Percentiles rank a stretch among this genome's conserved stretches.
phyloP scores from a whole-genome alignment of 148 eudicot species.

The Pharnaceum exiguum region DNA sequence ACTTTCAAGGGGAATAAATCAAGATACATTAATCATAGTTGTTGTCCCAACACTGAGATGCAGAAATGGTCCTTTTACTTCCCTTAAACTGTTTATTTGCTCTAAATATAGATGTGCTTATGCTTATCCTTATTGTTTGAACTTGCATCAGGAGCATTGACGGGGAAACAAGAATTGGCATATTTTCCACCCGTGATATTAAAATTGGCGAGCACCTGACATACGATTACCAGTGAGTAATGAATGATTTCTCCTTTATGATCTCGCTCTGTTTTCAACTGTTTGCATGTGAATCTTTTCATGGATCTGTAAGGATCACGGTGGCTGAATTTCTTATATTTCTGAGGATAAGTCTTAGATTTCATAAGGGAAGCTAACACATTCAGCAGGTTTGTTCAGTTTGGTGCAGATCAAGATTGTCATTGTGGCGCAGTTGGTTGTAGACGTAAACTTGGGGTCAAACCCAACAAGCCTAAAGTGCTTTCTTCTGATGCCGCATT shows the following conservation, averaged over 20 bases:
- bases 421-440: constrained; percentile 88
- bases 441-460: constrained; percentile 91
- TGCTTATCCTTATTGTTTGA: constrained; percentile 5
- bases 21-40: constrained; percentile 98
- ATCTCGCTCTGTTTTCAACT: not conserved
- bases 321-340: not conserved
- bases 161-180: constrained; percentile 96
- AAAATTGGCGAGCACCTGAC: constrained; percentile 92
- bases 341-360: not conserved
- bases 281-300: not conserved
- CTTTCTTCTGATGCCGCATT: constrained; percentile 83
- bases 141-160: constrained; percentile 70
- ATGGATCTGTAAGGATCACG: not conserved
- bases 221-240: constrained; percentile 88
- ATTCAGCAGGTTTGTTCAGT: constrained; percentile 97
- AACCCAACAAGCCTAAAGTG: constrained; percentile 66
- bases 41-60: constrained; percentile 98
- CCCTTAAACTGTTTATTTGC: constrained; percentile 11
- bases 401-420: constrained; percentile 99
- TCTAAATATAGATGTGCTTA: not conserved
- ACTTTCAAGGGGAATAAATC: constrained; percentile 94
- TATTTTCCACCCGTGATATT: constrained; percentile 86
- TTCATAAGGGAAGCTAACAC: constrained; percentile 33
- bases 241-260: not conserved
- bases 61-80: constrained; percentile 77